A percentile compares a stretch with the other conserved stretches of the same genome.
Evolutionary conservation across 352 stramenopile species (phyloP).

Genomic region (Pythium rishiriense): DNA sequence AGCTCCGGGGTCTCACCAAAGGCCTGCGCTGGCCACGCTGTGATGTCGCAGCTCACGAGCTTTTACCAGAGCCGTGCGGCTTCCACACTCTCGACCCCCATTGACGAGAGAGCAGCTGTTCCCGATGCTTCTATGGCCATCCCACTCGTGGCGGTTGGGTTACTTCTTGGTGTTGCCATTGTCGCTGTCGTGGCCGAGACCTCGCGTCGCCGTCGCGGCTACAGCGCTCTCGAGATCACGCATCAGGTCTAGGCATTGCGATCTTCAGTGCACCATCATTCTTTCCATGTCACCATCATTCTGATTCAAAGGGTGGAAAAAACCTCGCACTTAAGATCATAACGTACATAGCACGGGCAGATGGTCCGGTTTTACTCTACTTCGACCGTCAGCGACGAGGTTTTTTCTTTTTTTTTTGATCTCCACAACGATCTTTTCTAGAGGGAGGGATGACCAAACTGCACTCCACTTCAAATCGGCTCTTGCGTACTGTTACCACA

Average conservation of each 20-base stretch:
- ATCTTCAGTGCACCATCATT: conserved; percentile 13
- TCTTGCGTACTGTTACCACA: not conserved
- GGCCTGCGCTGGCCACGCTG: not conserved
- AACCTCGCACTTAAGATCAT: not conserved
- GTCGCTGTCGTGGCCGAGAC: conserved; percentile 2
- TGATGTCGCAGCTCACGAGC: conserved; percentile 22
- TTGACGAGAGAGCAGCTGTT: not conserved
- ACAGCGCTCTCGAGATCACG: not conserved
- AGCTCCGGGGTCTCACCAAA: not conserved
- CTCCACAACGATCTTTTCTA: not conserved
- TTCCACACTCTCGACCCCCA: not conserved
- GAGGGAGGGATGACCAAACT: conserved; percentile 11
- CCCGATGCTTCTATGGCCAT: not conserved
- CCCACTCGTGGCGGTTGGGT: not conserved
- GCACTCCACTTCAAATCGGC: not conserved
- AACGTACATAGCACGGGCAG: not conserved
- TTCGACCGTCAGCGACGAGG: not conserved
- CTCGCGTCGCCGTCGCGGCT: conserved; percentile 17
- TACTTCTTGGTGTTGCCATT: not conserved
- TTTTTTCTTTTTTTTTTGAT: not conserved
- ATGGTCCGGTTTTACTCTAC: not conserved
- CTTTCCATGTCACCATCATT: not conserved
- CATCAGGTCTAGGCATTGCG: not conserved
- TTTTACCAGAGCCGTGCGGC: conserved; percentile 3
- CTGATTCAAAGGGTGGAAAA: no score